Base-by-base conservation (phyloP, 176 grass and related monocot genomes). In the Musa beccarii region DNA sequence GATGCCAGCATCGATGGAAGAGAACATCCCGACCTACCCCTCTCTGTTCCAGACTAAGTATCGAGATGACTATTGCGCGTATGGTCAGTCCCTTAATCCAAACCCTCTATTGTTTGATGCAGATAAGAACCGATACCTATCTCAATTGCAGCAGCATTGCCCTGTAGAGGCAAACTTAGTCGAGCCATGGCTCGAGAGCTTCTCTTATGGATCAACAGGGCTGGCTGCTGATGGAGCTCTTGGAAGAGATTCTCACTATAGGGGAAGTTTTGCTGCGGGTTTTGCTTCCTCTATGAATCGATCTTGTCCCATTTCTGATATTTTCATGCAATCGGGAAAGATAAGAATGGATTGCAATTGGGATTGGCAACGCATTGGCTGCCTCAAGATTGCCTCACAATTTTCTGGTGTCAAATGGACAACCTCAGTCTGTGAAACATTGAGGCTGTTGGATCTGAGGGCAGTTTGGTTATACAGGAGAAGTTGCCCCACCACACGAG, bases 371-470 rank as follows among this genome's bases (percentile, higher is more conserved):
- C 50, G 11, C 54, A 23, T 17, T 21, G 53, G 53, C 49, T 70
- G 34, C 53, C 13, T 11, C 5, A 54, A 69, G 19, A 15, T 20
- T 61, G 66, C 65, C 8, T 26, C 19, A 79, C 24, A 57, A 53
- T 16, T 70, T 51, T 73, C 34, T 14, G 19, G 49, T 63, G 1
- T 22, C 10, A 63, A 51, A 20, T 67, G 61, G 20, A 26, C 8
- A 3, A 56, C 66, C 66, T 79, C 77, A 51, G 10, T 11, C 28
- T 20, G 17, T 20, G 28, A 70, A 79, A 71, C 21, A 9, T 51
- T 9, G 67, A 70, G 53, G n/a, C 24, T 61, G 55, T 76, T 51
- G 74, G 74, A 64, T 76, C 10, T 23, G 74, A 76, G 29, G 25
- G 51, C 28, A 64, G 17, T 57, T 63, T 76, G 15, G 21, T 70